These are phyloP conservation scores for Candida nonsorbophila DNA, from an alignment of 805 yeast species.

Conservation along the genomic window DNA sequence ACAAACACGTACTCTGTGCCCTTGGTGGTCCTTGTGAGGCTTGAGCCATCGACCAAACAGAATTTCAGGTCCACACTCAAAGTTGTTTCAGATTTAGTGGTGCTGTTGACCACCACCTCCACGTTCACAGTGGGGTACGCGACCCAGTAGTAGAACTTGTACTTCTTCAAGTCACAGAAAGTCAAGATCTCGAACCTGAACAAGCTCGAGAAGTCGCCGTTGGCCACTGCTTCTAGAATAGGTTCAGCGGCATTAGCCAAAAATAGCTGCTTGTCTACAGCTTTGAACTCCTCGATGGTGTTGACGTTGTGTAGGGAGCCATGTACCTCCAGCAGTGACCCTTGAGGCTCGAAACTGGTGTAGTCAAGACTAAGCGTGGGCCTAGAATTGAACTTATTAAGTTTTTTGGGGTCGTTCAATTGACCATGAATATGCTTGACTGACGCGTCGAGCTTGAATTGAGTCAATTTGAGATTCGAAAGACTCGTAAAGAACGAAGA, in stretches of 20 bases:
- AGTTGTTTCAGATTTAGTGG: too few relatives aligned
- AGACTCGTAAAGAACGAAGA: constrained; percentile 80
- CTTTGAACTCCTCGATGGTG: constrained; percentile 81
- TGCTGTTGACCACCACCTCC: too few relatives aligned
- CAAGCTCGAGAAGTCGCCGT: constrained; percentile 26
- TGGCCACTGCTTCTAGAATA: constrained; percentile 24
- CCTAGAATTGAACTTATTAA: constrained; percentile 29
- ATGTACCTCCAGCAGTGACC: constrained; percentile 7
- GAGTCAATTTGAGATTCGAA: constrained; percentile 67
- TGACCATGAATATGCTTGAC: constrained; percentile 41
- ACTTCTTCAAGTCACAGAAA: constrained; percentile 86
- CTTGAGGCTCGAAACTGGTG: constrained; percentile 19
- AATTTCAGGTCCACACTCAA: too few relatives aligned
- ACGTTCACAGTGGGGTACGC: constrained; percentile 79
- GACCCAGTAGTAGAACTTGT: constrained; percentile 86
- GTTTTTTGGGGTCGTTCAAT: constrained; percentile 25
- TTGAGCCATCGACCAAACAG: neutral
- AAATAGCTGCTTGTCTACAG: constrained; percentile 55
- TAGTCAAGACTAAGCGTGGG: constrained; percentile 32
- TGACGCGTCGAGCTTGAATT: constrained; percentile 58
- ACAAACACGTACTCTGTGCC: constrained; percentile 26
- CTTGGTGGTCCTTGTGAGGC: too few relatives aligned
- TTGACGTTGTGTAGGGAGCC: constrained; percentile 58
- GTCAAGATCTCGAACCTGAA: constrained; percentile 40
- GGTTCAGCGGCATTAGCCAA: constrained; percentile 37